Evolutionary conservation across 768 basidiomycete species (phyloP).

Genomic region (Pseudohyphozyma bogoriensis): DNA sequence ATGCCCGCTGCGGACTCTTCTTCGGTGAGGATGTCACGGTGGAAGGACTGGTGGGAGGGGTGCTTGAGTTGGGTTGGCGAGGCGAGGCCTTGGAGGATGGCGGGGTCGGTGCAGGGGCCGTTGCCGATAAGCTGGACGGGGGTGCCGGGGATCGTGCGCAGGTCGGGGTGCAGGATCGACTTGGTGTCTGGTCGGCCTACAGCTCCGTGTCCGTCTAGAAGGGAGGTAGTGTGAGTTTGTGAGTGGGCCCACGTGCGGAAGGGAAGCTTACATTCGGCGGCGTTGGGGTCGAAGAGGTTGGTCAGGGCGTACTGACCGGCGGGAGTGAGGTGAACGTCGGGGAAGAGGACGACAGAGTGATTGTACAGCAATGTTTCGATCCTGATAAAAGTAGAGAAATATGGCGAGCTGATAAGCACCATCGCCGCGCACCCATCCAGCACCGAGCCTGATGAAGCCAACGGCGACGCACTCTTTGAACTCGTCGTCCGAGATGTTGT

Average conservation of each 20-base stretch:
- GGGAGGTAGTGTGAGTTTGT: too few relatives aligned
- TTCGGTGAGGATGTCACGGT: conserved; percentile 61
- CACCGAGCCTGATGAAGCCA: too few relatives aligned
- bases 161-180: conserved; percentile 53
- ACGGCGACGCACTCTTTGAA: conserved; percentile 1
- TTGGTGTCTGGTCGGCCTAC: conserved; percentile 28
- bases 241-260: too few relatives aligned
- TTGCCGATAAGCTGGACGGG: conserved; percentile 91
- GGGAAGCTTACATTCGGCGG: too few relatives aligned
- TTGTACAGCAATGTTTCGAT: conserved; percentile 29
- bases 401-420: too few relatives aligned
- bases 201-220: conserved; percentile 21
- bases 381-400: background rate
- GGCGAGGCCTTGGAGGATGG: conserved; percentile 24
- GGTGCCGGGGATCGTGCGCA: conserved; percentile 79
- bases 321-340: conserved; percentile 20
- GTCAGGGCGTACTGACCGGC: conserved; percentile 20
- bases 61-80: conserved; percentile 62
- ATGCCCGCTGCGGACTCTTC: conserved; percentile 67
- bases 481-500: conserved; percentile 8
- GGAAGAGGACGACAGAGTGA: conserved; percentile 30
- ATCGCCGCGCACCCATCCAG: too few relatives aligned
- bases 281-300: conserved; percentile 21
- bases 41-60: conserved; percentile 75
- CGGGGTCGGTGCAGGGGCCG: conserved; percentile 43